Conservation (phyloP, 768 basidiomycete species). For the Boletellus ananiceps region DNA sequence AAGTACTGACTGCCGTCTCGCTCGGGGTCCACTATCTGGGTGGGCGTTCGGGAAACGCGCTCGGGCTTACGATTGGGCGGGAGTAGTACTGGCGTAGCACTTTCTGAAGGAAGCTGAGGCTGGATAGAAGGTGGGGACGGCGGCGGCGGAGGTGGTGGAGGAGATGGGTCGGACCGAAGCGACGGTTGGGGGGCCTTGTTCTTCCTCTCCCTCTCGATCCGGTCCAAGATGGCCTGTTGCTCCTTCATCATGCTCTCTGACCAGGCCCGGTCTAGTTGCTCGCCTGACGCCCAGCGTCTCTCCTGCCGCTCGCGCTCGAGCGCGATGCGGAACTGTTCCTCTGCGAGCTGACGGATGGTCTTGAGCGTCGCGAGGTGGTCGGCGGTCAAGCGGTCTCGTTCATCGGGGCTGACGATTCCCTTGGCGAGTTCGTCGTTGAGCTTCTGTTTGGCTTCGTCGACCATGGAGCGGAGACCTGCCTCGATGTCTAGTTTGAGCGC, state of each 20-base stretch:
- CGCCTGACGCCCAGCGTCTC: constrained; percentile 45
- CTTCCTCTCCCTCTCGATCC: constrained; percentile 39
- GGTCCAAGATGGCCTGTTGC: constrained; percentile 45
- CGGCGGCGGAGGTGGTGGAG: neutral
- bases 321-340: constrained; percentile 41
- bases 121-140: neutral
- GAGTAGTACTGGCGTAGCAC: neutral
- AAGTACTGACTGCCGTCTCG: constrained; percentile 13
- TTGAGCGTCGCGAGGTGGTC: constrained; percentile 42
- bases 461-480: constrained; percentile 34
- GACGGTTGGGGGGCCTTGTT: constrained; percentile 14
- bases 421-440: constrained; percentile 48
- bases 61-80: constrained; percentile 12
- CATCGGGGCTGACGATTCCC: constrained; percentile 30
- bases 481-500: constrained; percentile 49
- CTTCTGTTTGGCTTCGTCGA: constrained; percentile 62
- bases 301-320: constrained; percentile 48
- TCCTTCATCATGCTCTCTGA: constrained; percentile 32
- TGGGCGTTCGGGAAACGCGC: constrained; percentile 18
- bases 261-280: constrained; percentile 31
- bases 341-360: constrained; percentile 41
- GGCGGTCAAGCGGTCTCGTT: constrained; percentile 34
- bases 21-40: constrained; percentile 13
- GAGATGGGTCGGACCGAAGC: constrained; percentile 1
- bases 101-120: constrained; percentile 7